phyloP scores from a whole-genome alignment of 169 alveolate species.

The Plasmodium ovale region DNA sequence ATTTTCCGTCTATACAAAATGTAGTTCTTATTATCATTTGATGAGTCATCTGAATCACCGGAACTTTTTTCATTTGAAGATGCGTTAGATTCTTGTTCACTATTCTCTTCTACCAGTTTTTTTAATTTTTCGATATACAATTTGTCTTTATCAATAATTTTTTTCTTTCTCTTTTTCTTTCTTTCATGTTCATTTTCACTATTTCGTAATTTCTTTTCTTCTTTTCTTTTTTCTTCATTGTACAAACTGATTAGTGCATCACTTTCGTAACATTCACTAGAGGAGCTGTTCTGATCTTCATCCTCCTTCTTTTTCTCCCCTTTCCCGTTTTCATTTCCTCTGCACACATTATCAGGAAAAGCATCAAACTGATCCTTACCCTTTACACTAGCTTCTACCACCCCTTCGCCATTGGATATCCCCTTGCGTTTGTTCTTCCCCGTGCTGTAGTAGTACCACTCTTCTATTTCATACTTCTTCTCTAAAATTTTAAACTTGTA shows the following conservation, averaged over 20 bases:
- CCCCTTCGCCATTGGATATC: neutral
- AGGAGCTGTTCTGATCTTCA: neutral
- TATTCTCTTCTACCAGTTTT: constrained; percentile 58
- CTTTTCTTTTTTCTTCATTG: constrained; percentile 14
- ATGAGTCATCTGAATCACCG: constrained; percentile 7
- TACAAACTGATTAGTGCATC: constrained; percentile 55
- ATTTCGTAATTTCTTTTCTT: constrained; percentile 16
- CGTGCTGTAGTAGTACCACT: constrained; percentile 46
- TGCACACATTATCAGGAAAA: neutral
- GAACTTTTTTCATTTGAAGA: constrained; percentile 43
- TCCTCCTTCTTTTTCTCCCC: neutral
- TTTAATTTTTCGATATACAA: constrained; percentile 62
- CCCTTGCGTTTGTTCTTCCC: constrained; percentile 5
- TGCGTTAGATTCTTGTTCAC: constrained; percentile 33
- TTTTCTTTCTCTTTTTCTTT: constrained; percentile 46
- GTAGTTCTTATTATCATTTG: constrained; percentile 26
- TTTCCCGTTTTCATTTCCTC: neutral
- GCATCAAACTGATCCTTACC: neutral
- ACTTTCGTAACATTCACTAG: constrained; percentile 51
- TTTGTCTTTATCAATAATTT: constrained; percentile 51
- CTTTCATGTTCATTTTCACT: neutral
- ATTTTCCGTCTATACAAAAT: constrained; percentile 69
- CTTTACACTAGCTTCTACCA: neutral
- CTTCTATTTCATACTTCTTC: constrained; percentile 56
- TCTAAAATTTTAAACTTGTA: constrained; percentile 54